Evolutionary conservation across 352 stramenopile species (phyloP).

Genomic region (Phytophthora europaea): DNA sequence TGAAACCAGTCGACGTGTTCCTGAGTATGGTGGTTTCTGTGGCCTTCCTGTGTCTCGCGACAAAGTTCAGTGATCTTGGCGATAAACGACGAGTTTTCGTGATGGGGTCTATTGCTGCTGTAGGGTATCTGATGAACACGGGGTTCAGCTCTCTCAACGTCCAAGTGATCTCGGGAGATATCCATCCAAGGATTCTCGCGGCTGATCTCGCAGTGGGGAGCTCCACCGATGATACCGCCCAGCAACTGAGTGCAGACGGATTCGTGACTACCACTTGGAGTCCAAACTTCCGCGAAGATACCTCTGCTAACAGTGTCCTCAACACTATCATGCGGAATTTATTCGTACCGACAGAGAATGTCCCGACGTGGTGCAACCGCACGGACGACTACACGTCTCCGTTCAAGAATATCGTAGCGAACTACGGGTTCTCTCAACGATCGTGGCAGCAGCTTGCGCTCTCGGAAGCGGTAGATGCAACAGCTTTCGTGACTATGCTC

Average conservation of each 20-base stretch:
- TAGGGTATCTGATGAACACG: conserved; percentile 28
- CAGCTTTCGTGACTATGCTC: neutral
- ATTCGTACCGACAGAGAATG: conserved; percentile 1
- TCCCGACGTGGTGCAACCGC: conserved; percentile 5
- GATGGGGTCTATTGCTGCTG: conserved; percentile 9
- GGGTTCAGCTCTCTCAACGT: conserved; percentile 27
- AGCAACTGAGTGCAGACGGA: neutral
- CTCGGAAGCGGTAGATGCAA: neutral
- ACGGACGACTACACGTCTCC: neutral
- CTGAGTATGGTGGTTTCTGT: conserved; percentile 25
- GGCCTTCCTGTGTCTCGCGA: conserved; percentile 15
- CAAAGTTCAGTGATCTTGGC: conserved; percentile 8
- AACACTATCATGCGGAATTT: conserved; percentile 9
- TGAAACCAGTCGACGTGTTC: conserved; percentile 23
- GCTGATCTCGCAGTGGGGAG: conserved; percentile 15
- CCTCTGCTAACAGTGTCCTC: neutral
- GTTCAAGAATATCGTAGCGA: conserved; percentile 7
- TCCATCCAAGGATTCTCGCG: conserved; percentile 2
- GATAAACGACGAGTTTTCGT: conserved; percentile 12
- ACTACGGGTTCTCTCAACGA: conserved; percentile 5
- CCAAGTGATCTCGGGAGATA: conserved; percentile 15
- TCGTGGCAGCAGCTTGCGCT: conserved; percentile 4
- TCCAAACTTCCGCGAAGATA: conserved; percentile 1
- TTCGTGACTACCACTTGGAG: conserved; percentile 4
- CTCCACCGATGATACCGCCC: neutral